These are phyloP conservation scores for Ligustrum vulgare DNA, from an alignment of 257 asterid species.

Conservation along the genomic window DNA sequence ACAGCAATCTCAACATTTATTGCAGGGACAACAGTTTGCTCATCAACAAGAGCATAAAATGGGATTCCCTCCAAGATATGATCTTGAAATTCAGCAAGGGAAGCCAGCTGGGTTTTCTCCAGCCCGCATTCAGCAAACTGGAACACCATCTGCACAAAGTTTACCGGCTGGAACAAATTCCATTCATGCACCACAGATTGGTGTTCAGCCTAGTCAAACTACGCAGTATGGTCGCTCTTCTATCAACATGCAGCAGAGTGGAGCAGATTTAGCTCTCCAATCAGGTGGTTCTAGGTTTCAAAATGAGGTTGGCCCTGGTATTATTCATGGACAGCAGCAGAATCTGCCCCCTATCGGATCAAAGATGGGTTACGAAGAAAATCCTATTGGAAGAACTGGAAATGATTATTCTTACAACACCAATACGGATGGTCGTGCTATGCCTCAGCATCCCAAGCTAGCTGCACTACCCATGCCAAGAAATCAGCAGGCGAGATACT, in stretches of 20 bases:
- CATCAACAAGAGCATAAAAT: conserved; percentile 60
- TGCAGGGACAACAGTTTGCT: conserved; percentile 58
- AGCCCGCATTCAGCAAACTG: conserved; percentile 45
- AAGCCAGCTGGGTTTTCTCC: conserved; percentile 69
- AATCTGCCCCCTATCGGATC: conserved; percentile 53
- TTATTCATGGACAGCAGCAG: conserved; percentile 58
- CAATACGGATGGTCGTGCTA: conserved; percentile 48
- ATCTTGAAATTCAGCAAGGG: conserved; percentile 53
- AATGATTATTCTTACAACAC: conserved; percentile 52
- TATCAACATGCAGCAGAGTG: conserved; percentile 49
- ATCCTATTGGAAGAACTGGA: conserved; percentile 58
- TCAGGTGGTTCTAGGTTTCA: conserved; percentile 62
- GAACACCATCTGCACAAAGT: conserved; percentile 48
- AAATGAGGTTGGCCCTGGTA: conserved; percentile 59
- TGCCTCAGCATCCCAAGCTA: conserved; percentile 76
- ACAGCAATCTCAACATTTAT: conserved; percentile 53
- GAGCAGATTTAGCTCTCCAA: conserved; percentile 44
- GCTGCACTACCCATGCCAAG: conserved; percentile 72
- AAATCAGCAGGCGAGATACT: conserved; percentile 64
- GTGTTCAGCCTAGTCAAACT: conserved; percentile 50
- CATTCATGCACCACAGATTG: conserved; percentile 39
- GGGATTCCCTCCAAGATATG: conserved; percentile 57
- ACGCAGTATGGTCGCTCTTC: conserved; percentile 47
- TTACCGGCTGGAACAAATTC: conserved; percentile 42
- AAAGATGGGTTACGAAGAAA: conserved; percentile 63